Conservation (phyloP, 2,329 filamentous ascomycete species). For the Periconia macrospinosa region DNA sequence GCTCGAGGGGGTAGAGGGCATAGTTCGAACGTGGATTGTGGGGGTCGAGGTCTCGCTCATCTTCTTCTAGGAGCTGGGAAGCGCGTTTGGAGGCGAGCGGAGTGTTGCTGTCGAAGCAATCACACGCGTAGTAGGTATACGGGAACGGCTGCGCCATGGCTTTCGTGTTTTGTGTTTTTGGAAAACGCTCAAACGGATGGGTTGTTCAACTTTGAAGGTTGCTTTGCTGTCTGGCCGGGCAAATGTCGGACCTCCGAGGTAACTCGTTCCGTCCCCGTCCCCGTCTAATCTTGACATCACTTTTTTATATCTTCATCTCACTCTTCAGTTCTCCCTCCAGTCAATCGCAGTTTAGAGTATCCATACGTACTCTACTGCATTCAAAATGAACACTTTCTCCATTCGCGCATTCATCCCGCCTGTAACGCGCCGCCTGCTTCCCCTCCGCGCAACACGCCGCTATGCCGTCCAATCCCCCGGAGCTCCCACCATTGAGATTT, state of each 20-base stretch:
- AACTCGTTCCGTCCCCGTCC: neutral
- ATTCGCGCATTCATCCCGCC: conserved; percentile 41
- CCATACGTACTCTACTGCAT: neutral
- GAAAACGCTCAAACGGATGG: neutral
- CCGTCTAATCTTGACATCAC: conserved; percentile 16
- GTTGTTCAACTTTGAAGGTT: neutral
- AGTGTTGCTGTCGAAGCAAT: conserved; percentile 58
- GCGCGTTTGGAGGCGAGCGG: conserved; percentile 29
- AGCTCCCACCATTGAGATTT: conserved; percentile 81
- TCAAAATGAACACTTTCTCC: conserved; percentile 35
- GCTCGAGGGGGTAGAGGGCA: conserved; percentile 88
- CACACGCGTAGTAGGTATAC: conserved; percentile 67
- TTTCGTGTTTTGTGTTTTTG: neutral
- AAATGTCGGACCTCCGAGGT: conserved; percentile 15
- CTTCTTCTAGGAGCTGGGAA: conserved; percentile 59
- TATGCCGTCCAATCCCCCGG: conserved; percentile 82
- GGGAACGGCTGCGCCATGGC: conserved; percentile 61
- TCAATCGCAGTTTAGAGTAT: conserved; percentile 1
- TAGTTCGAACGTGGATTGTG: conserved; percentile 83
- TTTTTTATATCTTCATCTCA: neutral
- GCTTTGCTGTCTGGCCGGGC: conserved; percentile 8
- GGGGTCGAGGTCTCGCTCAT: conserved; percentile 79
- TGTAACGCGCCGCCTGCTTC: conserved; percentile 25
- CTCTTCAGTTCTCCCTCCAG: neutral
- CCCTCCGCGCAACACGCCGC: conserved; percentile 44